These are phyloP conservation scores for Flaveria floridana DNA, from an alignment of 140 eudicot genomes.

Conservation along the genomic window DNA sequence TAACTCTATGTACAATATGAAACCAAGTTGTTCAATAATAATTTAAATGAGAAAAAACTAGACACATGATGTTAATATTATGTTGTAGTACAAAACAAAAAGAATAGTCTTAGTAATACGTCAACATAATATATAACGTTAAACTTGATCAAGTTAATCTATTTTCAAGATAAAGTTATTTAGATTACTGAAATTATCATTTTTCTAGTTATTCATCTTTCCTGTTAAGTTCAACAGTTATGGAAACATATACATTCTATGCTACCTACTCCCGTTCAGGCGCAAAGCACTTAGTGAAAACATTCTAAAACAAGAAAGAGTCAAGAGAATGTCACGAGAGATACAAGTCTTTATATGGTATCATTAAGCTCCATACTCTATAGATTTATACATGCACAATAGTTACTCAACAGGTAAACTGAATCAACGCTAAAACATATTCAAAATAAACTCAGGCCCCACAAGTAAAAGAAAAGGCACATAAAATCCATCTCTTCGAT, in stretches of 20 bases:
- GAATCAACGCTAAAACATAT: neutral
- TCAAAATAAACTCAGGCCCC: neutral
- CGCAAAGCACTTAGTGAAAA: too few species aligned
- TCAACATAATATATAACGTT: neutral
- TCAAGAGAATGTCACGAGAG: neutral
- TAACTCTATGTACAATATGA: neutral
- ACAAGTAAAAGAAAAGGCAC: neutral
- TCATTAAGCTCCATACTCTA: neutral
- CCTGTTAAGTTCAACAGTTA: constrained; percentile 1
- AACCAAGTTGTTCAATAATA: neutral
- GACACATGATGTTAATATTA: neutral
- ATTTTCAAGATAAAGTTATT: neutral
- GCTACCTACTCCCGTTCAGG: neutral
- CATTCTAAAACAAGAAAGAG: neutral
- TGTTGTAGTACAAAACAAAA: neutral
- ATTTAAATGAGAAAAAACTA: neutral
- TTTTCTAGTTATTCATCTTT: neutral
- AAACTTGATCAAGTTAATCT: neutral
- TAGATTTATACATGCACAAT: neutral
- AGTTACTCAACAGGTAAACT: neutral
- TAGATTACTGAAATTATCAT: neutral
- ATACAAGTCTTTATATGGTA: neutral
- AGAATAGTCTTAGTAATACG: neutral
- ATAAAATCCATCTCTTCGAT: neutral
- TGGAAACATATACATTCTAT: neutral